Evolutionary conservation across 2,329 filamentous ascomycete genomes (phyloP).

Genomic region (Ophiosphaerella korrae): DNA sequence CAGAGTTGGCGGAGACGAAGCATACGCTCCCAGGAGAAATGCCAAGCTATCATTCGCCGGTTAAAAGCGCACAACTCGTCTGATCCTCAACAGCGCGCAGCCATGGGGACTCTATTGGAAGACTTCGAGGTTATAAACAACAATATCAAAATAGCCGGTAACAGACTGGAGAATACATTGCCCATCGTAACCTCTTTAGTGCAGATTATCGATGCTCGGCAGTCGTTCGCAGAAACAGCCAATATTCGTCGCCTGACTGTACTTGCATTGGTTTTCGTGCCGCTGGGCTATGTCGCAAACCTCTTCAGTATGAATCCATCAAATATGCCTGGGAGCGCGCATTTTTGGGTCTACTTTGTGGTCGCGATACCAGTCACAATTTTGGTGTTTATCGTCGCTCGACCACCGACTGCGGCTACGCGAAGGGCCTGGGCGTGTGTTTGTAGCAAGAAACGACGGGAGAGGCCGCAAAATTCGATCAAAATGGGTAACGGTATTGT

Average conservation of each 20-base stretch:
- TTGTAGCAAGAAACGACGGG: too few species aligned
- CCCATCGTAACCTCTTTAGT: constrained; percentile 25
- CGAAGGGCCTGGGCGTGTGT: too few species aligned
- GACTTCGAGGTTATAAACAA: constrained; percentile 10
- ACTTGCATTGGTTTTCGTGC: constrained; percentile 28
- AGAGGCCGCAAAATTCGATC: too few species aligned
- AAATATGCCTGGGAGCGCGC: constrained; percentile 7
- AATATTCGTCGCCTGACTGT: constrained; percentile 26
- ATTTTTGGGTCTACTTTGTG: constrained; percentile 28
- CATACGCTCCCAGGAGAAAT: constrained; percentile 22
- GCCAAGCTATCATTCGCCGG: constrained; percentile 9
- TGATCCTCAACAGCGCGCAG: not conserved
- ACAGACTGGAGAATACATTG: constrained; percentile 19
- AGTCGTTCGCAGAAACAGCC: constrained; percentile 21
- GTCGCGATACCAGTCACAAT: constrained; percentile 19
- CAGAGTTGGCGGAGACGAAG: constrained; percentile 29
- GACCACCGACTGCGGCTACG: not conserved
- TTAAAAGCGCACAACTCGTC: constrained; percentile 2
- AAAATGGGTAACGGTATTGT: too few species aligned
- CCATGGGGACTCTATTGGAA: constrained; percentile 8
- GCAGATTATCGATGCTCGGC: constrained; percentile 22
- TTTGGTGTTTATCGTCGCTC: constrained; percentile 10
- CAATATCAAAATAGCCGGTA: constrained; percentile 7
- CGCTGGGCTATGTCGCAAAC: constrained; percentile 21
- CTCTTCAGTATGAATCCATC: constrained; percentile 28